These are phyloP conservation scores for Candida neerlandica DNA, from an alignment of 1,139 yeast species.

Conservation along the genomic window DNA sequence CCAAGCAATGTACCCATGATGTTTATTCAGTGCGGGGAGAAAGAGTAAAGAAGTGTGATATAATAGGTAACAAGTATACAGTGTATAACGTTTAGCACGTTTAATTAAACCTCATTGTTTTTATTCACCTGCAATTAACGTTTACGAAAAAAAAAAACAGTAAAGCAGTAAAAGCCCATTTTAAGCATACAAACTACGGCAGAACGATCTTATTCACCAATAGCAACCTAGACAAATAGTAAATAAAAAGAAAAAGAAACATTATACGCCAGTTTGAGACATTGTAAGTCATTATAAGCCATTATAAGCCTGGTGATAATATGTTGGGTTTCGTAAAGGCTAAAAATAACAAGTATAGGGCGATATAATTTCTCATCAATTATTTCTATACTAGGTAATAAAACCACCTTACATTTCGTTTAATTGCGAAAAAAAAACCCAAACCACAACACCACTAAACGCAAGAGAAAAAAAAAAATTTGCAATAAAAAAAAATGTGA, in stretches of 20 bases:
- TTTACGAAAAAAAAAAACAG: too few species aligned
- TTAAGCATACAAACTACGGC: neutral
- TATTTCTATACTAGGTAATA: slow-evolving; percentile 3
- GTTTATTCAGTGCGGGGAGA: too few species aligned
- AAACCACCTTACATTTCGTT: neutral
- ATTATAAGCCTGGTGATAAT: too few species aligned
- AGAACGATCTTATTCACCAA: neutral
- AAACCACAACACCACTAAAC: too few species aligned
- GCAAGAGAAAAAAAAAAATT: neutral
- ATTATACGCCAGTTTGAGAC: neutral
- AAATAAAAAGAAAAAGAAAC: neutral
- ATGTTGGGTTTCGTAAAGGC: neutral
- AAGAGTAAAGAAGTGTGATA: too few species aligned
- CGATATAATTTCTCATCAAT: neutral
- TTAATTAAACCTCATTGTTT: too few species aligned
- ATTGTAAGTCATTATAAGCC: neutral
- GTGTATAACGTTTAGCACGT: too few species aligned
- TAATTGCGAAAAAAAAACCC: neutral
- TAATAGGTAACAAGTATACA: too few species aligned
- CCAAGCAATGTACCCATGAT: too few species aligned
- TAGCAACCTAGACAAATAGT: neutral
- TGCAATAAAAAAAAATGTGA: neutral
- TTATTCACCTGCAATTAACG: too few species aligned
- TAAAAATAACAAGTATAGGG: neutral
- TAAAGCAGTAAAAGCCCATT: neutral